These are phyloP conservation scores for Boletus subcaerulescens DNA, from an alignment of 768 basidiomycete genomes.

Conservation along the genomic window DNA sequence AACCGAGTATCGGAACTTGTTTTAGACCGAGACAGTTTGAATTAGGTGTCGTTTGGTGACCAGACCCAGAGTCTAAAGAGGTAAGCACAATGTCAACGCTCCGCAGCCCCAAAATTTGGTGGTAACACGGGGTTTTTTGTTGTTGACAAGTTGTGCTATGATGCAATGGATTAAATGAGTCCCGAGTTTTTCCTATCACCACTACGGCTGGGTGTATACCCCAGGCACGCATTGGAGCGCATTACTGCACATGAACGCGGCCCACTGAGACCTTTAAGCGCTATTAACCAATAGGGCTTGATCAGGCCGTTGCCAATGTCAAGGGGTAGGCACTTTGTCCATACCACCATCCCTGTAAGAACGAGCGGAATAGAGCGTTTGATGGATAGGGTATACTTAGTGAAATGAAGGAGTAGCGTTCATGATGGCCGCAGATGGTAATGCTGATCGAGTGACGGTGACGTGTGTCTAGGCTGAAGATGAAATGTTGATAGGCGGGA, in stretches of 20 bases:
- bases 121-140: too few species aligned
- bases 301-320: background rate
- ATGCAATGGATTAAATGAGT: background rate
- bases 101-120: background rate
- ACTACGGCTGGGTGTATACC: background rate
- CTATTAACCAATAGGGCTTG: background rate
- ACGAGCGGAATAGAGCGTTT: background rate
- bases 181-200: background rate
- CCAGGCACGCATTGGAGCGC: background rate
- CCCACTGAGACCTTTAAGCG: background rate
- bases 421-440: background rate
- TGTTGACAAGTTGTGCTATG: background rate
- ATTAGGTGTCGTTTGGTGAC: background rate
- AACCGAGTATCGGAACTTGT: background rate
- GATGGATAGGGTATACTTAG: conserved; percentile 2
- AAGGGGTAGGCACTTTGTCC: background rate
- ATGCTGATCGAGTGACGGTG: background rate
- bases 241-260: background rate
- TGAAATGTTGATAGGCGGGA: background rate
- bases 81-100: background rate
- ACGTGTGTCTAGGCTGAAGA: background rate
- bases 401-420: conserved; percentile 12
- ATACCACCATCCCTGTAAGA: background rate
- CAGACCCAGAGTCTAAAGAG: background rate
- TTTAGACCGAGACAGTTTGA: background rate